Percentiles rank a stretch among this genome's conserved stretches.
These are phyloP conservation scores for Mortierella sp. DNA, from an alignment of 371 early-diverging fungal genomes.

Conservation along the genomic window DNA sequence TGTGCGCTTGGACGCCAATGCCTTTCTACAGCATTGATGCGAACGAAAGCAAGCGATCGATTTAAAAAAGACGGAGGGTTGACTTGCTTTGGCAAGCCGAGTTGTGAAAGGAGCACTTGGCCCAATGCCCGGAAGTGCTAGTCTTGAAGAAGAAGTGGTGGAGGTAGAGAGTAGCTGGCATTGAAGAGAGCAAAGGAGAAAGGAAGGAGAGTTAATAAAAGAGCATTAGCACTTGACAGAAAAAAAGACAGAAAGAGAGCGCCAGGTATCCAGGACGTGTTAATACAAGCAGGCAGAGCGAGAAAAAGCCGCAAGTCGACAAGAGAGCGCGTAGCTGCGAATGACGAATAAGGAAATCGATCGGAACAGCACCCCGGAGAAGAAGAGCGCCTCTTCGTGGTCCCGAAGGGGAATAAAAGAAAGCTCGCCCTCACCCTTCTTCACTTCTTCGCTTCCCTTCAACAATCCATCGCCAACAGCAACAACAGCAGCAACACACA, in stretches of 20 bases:
- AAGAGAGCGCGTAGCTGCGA: neutral
- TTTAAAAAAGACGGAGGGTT: neutral
- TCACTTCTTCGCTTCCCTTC: neutral
- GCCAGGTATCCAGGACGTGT: too few relatives aligned
- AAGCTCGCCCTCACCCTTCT: neutral
- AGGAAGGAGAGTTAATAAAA: neutral
- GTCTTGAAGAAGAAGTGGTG: neutral
- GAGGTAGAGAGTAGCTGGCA: neutral
- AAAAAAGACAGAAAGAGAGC: too few relatives aligned
- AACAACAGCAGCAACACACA: neutral
- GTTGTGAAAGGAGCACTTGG: neutral
- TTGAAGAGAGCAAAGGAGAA: neutral
- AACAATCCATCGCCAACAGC: neutral
- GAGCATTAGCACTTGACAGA: neutral
- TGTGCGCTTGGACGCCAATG: neutral
- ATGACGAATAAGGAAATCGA: slow-evolving; percentile 13
- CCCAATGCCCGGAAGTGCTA: neutral
- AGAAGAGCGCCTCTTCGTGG: neutral
- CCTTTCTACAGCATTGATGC: neutral
- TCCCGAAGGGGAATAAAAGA: neutral
- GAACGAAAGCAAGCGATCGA: neutral
- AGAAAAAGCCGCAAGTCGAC: too few relatives aligned
- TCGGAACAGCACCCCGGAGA: neutral
- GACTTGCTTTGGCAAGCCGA: slow-evolving; percentile 5
- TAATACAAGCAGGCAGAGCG: neutral